A percentile compares a stretch with the other conserved stretches of the same genome.
phyloP scores from a whole-genome alignment of 257 asterid species.

The Nicotiana sylvestris region DNA sequence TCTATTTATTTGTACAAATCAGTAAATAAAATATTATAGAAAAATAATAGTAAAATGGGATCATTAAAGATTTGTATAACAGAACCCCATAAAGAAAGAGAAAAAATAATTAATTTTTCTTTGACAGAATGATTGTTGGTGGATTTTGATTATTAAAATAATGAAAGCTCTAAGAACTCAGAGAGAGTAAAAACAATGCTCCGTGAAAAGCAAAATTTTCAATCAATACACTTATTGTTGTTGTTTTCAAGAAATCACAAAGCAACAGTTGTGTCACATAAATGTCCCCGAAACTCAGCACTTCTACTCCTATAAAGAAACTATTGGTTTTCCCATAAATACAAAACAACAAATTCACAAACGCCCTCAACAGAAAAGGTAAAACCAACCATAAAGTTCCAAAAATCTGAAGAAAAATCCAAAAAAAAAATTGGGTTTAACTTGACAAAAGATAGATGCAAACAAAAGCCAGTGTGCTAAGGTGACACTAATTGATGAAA shows the following conservation, averaged over 20 bases:
- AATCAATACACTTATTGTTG: not conserved
- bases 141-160: constrained; percentile 4
- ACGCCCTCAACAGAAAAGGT: constrained; percentile 1
- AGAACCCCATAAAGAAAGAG: not conserved
- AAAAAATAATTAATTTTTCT: not conserved
- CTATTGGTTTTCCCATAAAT: constrained; percentile 32
- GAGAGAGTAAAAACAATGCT: not conserved
- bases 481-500: not conserved
- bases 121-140: constrained; percentile 17
- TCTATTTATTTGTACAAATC: not conserved
- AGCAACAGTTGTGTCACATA: constrained; percentile 20
- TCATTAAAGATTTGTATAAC: not conserved
- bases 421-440: not conserved
- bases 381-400: constrained; percentile 14
- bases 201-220: not conserved
- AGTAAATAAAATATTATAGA: not conserved
- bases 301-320: constrained; percentile 36
- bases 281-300: constrained; percentile 14
- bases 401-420: not conserved
- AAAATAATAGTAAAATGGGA: not conserved
- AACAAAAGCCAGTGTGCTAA: not conserved
- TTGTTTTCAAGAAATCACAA: constrained; percentile 32
- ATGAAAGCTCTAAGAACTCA: constrained; percentile 2
- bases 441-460: not conserved
- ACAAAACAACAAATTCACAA: constrained; percentile 1